Conservation (phyloP, 2,329 filamentous ascomycete species). For the Penicillium glabrum region DNA sequence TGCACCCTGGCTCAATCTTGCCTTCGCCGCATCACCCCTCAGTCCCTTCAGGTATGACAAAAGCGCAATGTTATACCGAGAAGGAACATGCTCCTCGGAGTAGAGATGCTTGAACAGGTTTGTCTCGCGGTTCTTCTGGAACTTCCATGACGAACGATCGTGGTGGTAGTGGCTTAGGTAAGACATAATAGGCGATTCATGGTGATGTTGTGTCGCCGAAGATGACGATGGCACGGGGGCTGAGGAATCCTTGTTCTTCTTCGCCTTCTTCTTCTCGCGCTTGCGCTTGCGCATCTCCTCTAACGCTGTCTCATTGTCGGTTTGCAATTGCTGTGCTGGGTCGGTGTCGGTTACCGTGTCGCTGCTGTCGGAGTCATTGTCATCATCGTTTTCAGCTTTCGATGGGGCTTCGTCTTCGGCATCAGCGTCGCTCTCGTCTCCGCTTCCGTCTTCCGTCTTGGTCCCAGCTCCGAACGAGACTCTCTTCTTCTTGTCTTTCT, state of each 20-base stretch:
- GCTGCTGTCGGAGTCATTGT: slow-evolving; percentile 1
- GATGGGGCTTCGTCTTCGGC: slow-evolving; percentile 9
- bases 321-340: slow-evolving; percentile 18
- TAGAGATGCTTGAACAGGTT: slow-evolving; percentile 81
- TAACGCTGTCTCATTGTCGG: slow-evolving; percentile 10
- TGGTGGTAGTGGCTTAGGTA: slow-evolving; percentile 77
- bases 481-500: slow-evolving; percentile 43
- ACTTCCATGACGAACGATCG: slow-evolving; percentile 77
- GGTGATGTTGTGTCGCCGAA: slow-evolving; percentile 17
- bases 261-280: slow-evolving; percentile 28
- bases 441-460: slow-evolving; percentile 58
- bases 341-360: slow-evolving; percentile 15
- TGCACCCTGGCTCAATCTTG: slow-evolving; percentile 65
- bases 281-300: slow-evolving; percentile 34
- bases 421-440: slow-evolving; percentile 39
- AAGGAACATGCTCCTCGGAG: slow-evolving; percentile 68
- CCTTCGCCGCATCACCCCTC: slow-evolving; percentile 70
- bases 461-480: slow-evolving; percentile 66
- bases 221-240: slow-evolving; percentile 6
- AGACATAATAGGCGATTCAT: slow-evolving; percentile 60
- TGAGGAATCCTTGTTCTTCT: slow-evolving; percentile 12
- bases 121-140: slow-evolving; percentile 91
- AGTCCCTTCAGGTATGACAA: slow-evolving; percentile 77
- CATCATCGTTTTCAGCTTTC: not conserved
- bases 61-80: slow-evolving; percentile 67